Evolutionary conservation across 2,329 filamentous ascomycete species (phyloP).

Genomic region (Fusarium sp.): DNA sequence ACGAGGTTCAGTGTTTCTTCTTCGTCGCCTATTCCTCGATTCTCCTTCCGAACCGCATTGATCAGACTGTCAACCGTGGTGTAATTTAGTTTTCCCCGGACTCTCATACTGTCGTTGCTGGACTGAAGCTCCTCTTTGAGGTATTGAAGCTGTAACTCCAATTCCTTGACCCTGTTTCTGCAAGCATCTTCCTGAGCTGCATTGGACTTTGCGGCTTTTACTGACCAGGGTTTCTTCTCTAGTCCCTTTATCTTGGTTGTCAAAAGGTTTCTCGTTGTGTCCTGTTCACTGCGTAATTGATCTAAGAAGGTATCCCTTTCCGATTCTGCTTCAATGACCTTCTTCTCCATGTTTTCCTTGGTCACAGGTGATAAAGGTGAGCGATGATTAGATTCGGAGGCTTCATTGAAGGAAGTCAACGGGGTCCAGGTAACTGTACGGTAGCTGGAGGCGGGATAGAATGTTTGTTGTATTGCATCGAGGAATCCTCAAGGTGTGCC

Average conservation of each 20-base stretch:
- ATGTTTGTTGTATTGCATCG: neutral
- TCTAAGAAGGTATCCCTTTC: too few species aligned
- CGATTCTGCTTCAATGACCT: too few species aligned
- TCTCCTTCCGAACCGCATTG: neutral
- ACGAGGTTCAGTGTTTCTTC: neutral
- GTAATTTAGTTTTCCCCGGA: neutral
- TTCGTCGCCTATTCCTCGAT: neutral
- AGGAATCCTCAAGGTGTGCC: neutral
- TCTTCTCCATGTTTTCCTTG: neutral
- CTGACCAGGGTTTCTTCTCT: neutral
- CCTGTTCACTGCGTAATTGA: too few species aligned
- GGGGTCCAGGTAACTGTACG: neutral
- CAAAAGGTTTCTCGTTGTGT: too few species aligned
- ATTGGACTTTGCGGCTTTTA: neutral
- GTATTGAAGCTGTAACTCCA: neutral
- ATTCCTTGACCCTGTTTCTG: neutral
- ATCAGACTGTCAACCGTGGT: slow-evolving; percentile 4
- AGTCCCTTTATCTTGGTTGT: too few species aligned
- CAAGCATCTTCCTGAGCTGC: neutral
- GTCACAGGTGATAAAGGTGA: neutral
- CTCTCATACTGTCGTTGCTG: neutral
- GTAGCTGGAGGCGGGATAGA: neutral
- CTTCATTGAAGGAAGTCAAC: neutral
- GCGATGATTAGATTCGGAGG: neutral
- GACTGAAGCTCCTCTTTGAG: neutral